phyloP scores from a whole-genome alignment of 805 yeast genomes.

The Zygosaccharomyces bisporus region DNA sequence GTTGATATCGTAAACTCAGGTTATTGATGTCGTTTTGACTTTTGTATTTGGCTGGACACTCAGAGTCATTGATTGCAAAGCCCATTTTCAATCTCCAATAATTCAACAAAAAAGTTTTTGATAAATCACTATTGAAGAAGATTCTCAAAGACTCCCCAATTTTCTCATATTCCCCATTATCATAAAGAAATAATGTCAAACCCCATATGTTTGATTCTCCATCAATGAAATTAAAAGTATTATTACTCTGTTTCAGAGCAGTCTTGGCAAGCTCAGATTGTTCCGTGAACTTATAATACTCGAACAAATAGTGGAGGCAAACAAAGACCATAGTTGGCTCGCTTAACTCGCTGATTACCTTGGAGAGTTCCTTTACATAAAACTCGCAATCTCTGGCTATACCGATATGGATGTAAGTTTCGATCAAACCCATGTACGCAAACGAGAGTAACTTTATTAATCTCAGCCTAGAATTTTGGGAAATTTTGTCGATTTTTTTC shows the following conservation, averaged over 20 bases:
- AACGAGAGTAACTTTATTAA: slow-evolving; percentile 37
- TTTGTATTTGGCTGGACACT: slow-evolving; percentile 18
- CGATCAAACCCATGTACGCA: slow-evolving; percentile 41
- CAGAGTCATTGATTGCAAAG: slow-evolving; percentile 10
- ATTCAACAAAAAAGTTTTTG: slow-evolving; percentile 15
- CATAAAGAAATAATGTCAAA: slow-evolving; percentile 19
- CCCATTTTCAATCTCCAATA: slow-evolving; percentile 30
- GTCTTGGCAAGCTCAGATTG: slow-evolving; percentile 14
- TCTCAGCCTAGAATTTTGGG: slow-evolving; percentile 37
- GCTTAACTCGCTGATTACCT: slow-evolving; percentile 33
- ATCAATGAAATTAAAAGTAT: slow-evolving; percentile 27
- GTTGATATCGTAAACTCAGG: slow-evolving; percentile 31
- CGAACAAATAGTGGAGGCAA: slow-evolving; percentile 18
- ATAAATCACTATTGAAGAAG: slow-evolving; percentile 18
- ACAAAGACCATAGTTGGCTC: slow-evolving; percentile 29
- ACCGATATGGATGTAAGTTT: slow-evolving; percentile 47
- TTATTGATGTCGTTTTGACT: slow-evolving; percentile 32
- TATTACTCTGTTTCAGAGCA: slow-evolving; percentile 16
- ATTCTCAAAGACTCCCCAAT: slow-evolving; percentile 20
- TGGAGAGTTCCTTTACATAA: slow-evolving; percentile 48
- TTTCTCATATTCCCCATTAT: slow-evolving; percentile 23
- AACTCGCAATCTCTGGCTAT: slow-evolving; percentile 55
- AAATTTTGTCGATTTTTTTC: slow-evolving; percentile 36
- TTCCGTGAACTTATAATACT: slow-evolving; percentile 25
- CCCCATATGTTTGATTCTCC: slow-evolving; percentile 28